A percentile compares a stretch with the other conserved stretches of the same genome.
Evolutionary conservation across 1,139 yeast species (phyloP).

Genomic region (Pichia sp.): DNA sequence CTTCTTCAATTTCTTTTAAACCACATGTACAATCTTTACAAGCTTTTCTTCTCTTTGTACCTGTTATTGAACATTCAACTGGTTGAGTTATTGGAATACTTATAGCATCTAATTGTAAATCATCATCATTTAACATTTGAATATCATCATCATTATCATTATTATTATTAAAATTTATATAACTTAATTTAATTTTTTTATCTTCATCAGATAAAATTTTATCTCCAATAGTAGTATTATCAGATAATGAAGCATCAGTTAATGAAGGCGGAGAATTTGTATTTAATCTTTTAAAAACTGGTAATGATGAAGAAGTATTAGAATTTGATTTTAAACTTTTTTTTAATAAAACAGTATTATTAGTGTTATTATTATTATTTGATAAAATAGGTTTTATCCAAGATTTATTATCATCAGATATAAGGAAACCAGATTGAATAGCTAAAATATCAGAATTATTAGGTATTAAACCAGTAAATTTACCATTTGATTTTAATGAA

Average conservation of each 20-base stretch:
- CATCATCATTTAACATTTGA: conserved; percentile 27
- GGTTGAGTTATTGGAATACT: conserved; percentile 34
- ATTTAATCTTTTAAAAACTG: conserved; percentile 28
- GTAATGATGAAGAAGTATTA: conserved; percentile 2
- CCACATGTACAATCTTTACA: conserved; percentile 99
- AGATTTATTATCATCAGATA: conserved; percentile 32
- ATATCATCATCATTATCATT: conserved; percentile 37
- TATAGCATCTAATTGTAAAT: conserved; percentile 20
- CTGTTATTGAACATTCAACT: conserved; percentile 39
- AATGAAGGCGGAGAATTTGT: conserved; percentile 29
- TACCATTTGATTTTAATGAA: conserved; percentile 43
- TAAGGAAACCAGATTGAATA: conserved; percentile 58
- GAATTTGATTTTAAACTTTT: conserved; percentile 7
- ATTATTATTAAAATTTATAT: conserved; percentile 23
- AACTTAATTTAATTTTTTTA: conserved; percentile 37
- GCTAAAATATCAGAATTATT: conserved; percentile 49
- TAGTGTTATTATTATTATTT: conserved; percentile 1
- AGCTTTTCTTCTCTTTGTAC: conserved; percentile 72
- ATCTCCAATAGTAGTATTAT: conserved; percentile 29
- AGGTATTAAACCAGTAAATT: conserved; percentile 48
- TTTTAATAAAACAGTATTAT: conserved; percentile 19
- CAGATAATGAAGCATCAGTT: conserved; percentile 41
- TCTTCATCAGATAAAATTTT: conserved; percentile 31
- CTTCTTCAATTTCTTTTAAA: conserved; percentile 70
- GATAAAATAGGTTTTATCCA: conserved; percentile 40